Evolutionary conservation across 208 protist genomes (phyloP).

Genomic region (Novymonas esmeraldas): DNA sequence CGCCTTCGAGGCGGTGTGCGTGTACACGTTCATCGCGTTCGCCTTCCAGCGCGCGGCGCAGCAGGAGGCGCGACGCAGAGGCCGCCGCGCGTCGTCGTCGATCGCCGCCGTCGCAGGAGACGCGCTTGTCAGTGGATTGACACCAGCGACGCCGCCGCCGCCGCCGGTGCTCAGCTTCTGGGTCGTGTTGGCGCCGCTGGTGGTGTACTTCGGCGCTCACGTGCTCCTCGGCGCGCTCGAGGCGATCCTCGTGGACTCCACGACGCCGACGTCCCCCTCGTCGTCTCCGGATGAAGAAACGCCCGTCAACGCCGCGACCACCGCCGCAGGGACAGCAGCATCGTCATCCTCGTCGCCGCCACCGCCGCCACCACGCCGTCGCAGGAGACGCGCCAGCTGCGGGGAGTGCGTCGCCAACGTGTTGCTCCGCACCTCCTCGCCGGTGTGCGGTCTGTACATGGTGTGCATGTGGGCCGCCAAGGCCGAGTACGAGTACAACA

Average conservation of each 20-base stretch:
- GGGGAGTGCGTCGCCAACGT: constrained; percentile 25
- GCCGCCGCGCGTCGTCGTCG: neutral
- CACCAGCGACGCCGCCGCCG: neutral
- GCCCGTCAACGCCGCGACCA: neutral
- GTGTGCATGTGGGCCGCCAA: constrained; percentile 59
- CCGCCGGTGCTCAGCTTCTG: constrained; percentile 46
- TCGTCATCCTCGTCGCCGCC: neutral
- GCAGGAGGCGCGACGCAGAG: neutral
- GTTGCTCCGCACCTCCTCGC: constrained; percentile 15
- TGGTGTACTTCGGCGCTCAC: constrained; percentile 35
- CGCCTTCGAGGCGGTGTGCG: constrained; percentile 43
- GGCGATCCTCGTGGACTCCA: neutral
- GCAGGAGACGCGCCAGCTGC: neutral
- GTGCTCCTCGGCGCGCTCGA: constrained; percentile 10
- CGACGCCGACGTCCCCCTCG: neutral
- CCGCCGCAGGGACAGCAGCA: neutral
- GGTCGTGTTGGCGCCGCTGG: constrained; percentile 56
- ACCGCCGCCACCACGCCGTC: neutral
- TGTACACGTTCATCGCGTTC: constrained; percentile 41
- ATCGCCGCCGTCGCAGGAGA: too few relatives aligned
- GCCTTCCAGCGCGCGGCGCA: constrained; percentile 33
- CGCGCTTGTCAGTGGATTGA: too few relatives aligned
- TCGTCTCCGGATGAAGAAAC: neutral
- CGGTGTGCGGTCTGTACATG: constrained; percentile 51
- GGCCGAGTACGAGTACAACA: constrained; percentile 51